Base-by-base conservation (phyloP, 495 filamentous ascomycete species). In the Beverwykella pulmonaria region DNA sequence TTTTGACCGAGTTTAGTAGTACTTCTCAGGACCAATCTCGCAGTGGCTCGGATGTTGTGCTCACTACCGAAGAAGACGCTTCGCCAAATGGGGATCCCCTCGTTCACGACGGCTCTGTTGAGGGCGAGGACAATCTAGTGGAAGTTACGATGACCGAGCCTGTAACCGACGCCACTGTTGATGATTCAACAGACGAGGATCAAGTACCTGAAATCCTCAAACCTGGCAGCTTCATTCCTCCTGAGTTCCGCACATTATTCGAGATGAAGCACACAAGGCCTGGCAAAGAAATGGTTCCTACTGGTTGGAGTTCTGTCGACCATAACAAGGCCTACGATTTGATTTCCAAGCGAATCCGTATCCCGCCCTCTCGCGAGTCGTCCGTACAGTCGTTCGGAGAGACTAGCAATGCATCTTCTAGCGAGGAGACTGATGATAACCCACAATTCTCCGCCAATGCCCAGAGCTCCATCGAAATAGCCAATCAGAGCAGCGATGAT, bases 111-210 rank as follows among this genome's bases (percentile, higher is more conserved):
- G 80, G 80, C 0, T 96, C 92, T 8, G 86, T 96, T 12, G 88
- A 92, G 67, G 92, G 91, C 5, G 93, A 97, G 75, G 92, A 97
- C 67, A 91, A 90, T 53, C 86, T 96, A 66, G 91, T 98, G 2
- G 90, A 97, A 73, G 87, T 98, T 23, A 90, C 90, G 0, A 93
- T 95, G 90, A 83, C 83, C 12, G 89, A 93, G 67, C 15, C 39
- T n/a, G 79, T 77, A 8, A 70, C 74, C 7, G 79, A 77, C 67
- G 69, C 70, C 77, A 69, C 73, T 67, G 32, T 69, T 61, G 2
- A 19, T 46, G 30, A 59, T 53, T 73, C 59, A 73, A 58, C 66
- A 49, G 6, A 76, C 75, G 73, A 79, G 48, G 8, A 76, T 72
- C 57, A 71, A 75, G 19, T 81, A 20, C 76, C 79, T 53, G 80